phyloP scores from a whole-genome alignment of 345 rosid genomes.

The Corchorus olitorius region DNA sequence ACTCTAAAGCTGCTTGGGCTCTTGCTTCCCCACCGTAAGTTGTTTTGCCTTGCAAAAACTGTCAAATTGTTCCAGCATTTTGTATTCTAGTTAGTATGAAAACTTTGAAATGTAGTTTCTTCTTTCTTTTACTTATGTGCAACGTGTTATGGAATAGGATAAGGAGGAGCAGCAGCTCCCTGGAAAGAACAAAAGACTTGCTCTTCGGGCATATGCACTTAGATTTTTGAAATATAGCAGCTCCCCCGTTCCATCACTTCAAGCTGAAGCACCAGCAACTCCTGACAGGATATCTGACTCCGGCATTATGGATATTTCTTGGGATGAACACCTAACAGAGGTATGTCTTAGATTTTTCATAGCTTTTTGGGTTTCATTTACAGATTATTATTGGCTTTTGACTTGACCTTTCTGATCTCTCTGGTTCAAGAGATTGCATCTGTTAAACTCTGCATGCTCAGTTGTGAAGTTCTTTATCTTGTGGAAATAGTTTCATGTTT shows the following conservation, averaged over 20 bases:
- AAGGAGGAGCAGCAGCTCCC: conserved; percentile 39
- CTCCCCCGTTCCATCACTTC: conserved; percentile 47
- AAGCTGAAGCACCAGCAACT: conserved; percentile 63
- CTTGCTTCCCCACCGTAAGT: conserved; percentile 1
- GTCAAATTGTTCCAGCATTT: background rate
- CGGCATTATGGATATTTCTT: conserved; percentile 56
- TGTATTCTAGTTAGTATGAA: background rate
- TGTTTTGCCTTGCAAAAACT: conserved; percentile 22
- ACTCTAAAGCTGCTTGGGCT: conserved; percentile 14
- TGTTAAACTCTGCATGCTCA: background rate
- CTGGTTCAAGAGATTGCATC: background rate
- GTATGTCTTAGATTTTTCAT: conserved; percentile 45
- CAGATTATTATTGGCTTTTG: background rate
- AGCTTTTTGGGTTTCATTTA: background rate
- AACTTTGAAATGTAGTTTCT: background rate
- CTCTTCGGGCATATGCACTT: conserved; percentile 75
- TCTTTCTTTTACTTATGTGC: conserved; percentile 22
- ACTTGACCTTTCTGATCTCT: conserved; percentile 6
- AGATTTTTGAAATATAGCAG: conserved; percentile 68
- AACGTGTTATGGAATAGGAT: conserved; percentile 48
- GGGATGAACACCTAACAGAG: conserved; percentile 82
- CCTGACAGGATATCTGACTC: conserved; percentile 56
- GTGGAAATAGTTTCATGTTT: background rate
- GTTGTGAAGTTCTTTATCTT: conserved; percentile 8
- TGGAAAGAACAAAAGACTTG: conserved; percentile 35